A percentile compares a stretch with the other conserved stretches of the same genome.
phyloP scores from a whole-genome alignment of 768 basidiomycete species.

The Amanita subjunquillea region DNA sequence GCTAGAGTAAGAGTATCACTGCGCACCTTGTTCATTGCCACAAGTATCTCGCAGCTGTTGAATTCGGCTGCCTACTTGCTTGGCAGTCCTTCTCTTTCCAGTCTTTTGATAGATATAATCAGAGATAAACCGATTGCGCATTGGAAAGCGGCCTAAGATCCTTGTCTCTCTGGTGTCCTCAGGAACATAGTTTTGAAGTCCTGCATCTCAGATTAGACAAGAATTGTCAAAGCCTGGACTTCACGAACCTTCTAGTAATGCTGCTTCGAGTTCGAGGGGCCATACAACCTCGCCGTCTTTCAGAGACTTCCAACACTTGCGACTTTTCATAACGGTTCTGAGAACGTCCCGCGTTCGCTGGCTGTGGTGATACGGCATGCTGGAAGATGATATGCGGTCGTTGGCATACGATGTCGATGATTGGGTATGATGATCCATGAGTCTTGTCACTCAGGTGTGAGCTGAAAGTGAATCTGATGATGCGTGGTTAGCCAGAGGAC shows the following conservation, averaged over 20 bases:
- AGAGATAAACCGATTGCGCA: constrained; percentile 73
- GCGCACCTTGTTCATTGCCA: constrained; percentile 62
- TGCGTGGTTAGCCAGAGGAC: not conserved
- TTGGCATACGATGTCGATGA: not conserved
- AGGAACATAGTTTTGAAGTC: constrained; percentile 62
- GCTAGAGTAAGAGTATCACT: constrained; percentile 4
- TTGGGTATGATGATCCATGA: not conserved
- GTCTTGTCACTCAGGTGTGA: not conserved
- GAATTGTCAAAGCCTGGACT: not conserved
- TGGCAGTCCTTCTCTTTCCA: constrained; percentile 60
- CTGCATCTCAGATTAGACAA: constrained; percentile 21
- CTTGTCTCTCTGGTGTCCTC: constrained; percentile 65
- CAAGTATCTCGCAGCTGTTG: constrained; percentile 71
- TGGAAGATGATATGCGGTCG: not conserved
- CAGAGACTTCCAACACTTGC: constrained; percentile 70
- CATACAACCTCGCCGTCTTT: constrained; percentile 69
- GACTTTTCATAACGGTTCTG: constrained; percentile 52
- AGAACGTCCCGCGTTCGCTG: constrained; percentile 36
- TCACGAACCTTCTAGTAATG: constrained; percentile 57
- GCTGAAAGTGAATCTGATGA: not conserved
- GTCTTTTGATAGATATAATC: constrained; percentile 65
- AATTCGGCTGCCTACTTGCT: constrained; percentile 73
- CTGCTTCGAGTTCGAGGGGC: constrained; percentile 73
- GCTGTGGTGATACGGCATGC: constrained; percentile 11
- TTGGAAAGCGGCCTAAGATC: constrained; percentile 65